Base-by-base conservation (phyloP, 257 asterid species). In the Solanum rostratum region DNA sequence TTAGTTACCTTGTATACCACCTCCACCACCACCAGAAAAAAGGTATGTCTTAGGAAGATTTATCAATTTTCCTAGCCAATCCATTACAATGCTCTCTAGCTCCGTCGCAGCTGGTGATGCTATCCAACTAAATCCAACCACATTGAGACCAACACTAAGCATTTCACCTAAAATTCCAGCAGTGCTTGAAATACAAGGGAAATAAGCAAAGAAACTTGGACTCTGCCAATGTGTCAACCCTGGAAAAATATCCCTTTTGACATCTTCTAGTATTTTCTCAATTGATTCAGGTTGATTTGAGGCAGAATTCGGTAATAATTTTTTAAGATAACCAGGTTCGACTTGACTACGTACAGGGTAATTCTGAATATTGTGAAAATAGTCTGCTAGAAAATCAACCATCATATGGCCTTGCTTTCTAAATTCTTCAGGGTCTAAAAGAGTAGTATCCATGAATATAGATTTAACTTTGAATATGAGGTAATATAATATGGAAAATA, bases 391-490 rank as follows among this genome's bases (percentile, higher is more conserved):
- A 43, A 92, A 94, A 85, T 93, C 97, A 6, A 94, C 91, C 5
- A 93, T 90, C 55, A 93, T 50, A 39, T 93, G 94, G 11, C 94
- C 97, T n/a, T 93, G 97, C 19, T 89, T 85, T n/a, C 95, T 33
- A 89, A 92, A 94, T 83, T 92, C 95, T 29, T 92, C 94, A 5
- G 95, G 93, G 87, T 94, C 95, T 2, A 94, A 87, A 7, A 93
- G 97, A 10, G 69, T 22, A 27, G 2, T 22, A 6, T 86, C 91
- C 1, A 90, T 92, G 66, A 33, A 33, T 33, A 33, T 33, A 2
- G 37, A 33, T 33, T 33, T 33, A 33, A 33, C 37, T 33, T 33
- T 33, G 37, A 33, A 33, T 33, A 33, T 33, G 4, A 33, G 2
- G 37, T 4, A 33, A 33, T 33, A 33, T 33, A 33, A 33, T 33